A percentile compares a stretch with the other conserved stretches of the same genome.
phyloP scores from a whole-genome alignment of 192 early-diverging fungal genomes.

The Rhizoclosmatium globosum region DNA sequence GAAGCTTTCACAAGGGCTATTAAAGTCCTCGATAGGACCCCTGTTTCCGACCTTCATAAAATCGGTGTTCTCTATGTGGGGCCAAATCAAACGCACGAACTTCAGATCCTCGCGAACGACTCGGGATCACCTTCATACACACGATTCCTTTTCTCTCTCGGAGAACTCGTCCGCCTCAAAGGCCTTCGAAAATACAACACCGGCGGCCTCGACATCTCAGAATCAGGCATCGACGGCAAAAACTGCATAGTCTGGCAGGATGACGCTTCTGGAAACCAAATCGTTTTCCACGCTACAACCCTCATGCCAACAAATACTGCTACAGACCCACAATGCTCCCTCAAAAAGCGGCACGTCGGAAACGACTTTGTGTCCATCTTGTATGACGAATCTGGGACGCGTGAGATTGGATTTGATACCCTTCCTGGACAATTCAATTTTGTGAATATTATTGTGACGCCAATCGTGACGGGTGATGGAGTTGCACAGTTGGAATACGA shows the following conservation, averaged over 20 bases:
- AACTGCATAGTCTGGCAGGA: conserved; percentile 79
- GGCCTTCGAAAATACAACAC: conserved; percentile 77
- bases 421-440: conserved; percentile 95
- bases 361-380: conserved; percentile 97
- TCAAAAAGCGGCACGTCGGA: conserved; percentile 96
- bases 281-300: conserved; percentile 93
- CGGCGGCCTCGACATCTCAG: conserved; percentile 87
- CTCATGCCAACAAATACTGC: conserved; percentile 87
- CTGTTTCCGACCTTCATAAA: conserved; percentile 94
- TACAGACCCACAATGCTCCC: conserved; percentile 79
- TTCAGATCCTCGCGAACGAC: conserved; percentile 86
- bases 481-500: background rate
- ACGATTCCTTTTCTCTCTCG: conserved; percentile 83
- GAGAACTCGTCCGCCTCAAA: conserved; percentile 74
- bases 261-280: conserved; percentile 79
- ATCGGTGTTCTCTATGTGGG: conserved; percentile 94
- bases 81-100: conserved; percentile 82
- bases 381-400: conserved; percentile 89
- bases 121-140: conserved; percentile 89
- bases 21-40: conserved; percentile 84
- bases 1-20: conserved; percentile 80
- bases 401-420: conserved; percentile 80
- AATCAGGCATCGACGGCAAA: conserved; percentile 84
- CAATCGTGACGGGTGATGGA: conserved; percentile 44
- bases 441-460: conserved; percentile 93